Percentiles rank a stretch among this genome's conserved stretches.
phyloP scores from a whole-genome alignment of 139 green algal genomes.

The Coelastrella sp. region DNA sequence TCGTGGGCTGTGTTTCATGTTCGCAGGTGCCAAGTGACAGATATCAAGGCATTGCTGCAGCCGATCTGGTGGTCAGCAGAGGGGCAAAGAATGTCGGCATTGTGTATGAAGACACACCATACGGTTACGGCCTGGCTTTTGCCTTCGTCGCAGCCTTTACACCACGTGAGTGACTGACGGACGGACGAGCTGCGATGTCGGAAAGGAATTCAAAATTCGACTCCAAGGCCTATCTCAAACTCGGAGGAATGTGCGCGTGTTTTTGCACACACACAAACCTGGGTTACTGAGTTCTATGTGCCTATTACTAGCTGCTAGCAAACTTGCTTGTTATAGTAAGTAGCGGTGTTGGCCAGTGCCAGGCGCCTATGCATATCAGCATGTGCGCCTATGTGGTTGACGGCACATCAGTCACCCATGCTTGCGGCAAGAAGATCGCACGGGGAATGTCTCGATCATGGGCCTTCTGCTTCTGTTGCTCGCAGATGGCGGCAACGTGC shows the following conservation, averaged over 20 bases:
- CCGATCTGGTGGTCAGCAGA: neutral
- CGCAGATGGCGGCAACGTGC: slow-evolving; percentile 27
- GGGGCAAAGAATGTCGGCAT: neutral
- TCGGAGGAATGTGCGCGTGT: too few species aligned
- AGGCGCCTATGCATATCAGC: too few species aligned
- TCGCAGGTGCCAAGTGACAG: neutral
- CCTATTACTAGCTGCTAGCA: too few species aligned
- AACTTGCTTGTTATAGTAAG: too few species aligned
- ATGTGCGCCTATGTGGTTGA: too few species aligned
- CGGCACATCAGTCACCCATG: too few species aligned
- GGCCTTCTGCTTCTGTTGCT: neutral
- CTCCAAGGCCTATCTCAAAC: neutral
- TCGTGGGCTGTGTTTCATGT: too few species aligned
- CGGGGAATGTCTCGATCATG: neutral
- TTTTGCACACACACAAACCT: too few species aligned
- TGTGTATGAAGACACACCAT: neutral
- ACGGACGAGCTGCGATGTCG: neutral
- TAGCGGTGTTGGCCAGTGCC: too few species aligned
- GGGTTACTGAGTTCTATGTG: too few species aligned
- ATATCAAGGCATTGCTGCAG: neutral
- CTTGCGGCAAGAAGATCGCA: too few species aligned
- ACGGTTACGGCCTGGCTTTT: slow-evolving; percentile 9
- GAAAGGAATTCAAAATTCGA: too few species aligned
- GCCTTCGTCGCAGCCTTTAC: slow-evolving; percentile 20
- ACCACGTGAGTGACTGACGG: neutral